phyloP scores from a whole-genome alignment of 2,329 filamentous ascomycete genomes.

The Madurella fahalii region DNA sequence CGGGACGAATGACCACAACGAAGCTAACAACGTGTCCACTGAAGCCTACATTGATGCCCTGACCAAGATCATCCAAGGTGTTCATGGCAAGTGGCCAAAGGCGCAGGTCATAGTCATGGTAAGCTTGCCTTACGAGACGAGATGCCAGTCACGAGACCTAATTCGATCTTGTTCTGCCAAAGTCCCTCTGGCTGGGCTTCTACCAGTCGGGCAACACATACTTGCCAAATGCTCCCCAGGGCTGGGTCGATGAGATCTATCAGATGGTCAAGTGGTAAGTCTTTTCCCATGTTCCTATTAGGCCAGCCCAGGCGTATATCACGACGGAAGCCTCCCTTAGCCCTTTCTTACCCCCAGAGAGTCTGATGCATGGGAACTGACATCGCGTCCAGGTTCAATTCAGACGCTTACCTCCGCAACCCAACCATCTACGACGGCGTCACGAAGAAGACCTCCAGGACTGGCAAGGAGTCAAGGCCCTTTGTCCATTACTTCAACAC shows the following conservation, averaged over 20 bases:
- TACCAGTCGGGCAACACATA: constrained; percentile 47
- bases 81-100: constrained; percentile 44
- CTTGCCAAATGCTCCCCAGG: constrained; percentile 35
- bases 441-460: constrained; percentile 34
- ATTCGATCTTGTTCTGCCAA: neutral
- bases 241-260: constrained; percentile 48
- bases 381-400: constrained; percentile 38
- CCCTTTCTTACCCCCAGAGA: too few relatives aligned
- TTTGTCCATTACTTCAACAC: constrained; percentile 62
- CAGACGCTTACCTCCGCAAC: constrained; percentile 37
- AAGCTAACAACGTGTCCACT: constrained; percentile 38
- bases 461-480: constrained; percentile 32
- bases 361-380: neutral
- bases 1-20: constrained; percentile 45
- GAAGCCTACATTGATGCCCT: constrained; percentile 39
- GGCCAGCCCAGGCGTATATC: neutral
- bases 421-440: constrained; percentile 39
- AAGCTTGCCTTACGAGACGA: constrained; percentile 1
- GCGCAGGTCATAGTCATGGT: constrained; percentile 45
- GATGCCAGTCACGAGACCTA: neutral
- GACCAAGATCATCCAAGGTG: constrained; percentile 42
- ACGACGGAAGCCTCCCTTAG: too few relatives aligned
- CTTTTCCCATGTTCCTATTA: neutral
- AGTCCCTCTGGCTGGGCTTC: constrained; percentile 55
- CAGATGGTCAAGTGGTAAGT: constrained; percentile 42